Conservation (phyloP, 306 rosid species). For the Senna siamea region DNA sequence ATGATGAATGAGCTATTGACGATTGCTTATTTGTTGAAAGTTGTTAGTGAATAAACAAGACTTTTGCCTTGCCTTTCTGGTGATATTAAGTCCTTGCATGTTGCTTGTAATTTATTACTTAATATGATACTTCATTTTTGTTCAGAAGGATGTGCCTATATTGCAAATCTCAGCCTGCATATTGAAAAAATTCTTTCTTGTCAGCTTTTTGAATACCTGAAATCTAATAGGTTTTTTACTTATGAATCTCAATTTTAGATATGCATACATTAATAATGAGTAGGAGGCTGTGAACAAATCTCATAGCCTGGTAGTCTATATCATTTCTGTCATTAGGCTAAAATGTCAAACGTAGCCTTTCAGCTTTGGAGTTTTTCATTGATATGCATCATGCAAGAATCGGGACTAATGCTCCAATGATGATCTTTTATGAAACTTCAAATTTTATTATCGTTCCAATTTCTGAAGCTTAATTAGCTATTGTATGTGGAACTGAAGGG, state of each 20-base stretch:
- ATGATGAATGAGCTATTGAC: not conserved
- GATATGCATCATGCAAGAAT: slow-evolving; percentile 15
- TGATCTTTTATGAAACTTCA: slow-evolving; percentile 35
- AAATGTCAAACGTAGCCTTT: not conserved
- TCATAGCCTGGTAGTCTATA: not conserved
- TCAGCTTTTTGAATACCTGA: not conserved
- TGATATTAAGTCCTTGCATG: not conserved
- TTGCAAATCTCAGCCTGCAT: slow-evolving; percentile 3
- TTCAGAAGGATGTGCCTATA: not conserved
- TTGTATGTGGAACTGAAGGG: slow-evolving; percentile 43
- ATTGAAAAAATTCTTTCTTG: not conserved
- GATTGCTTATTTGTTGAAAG: not conserved
- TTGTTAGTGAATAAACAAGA: not conserved
- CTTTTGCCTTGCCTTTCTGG: not conserved
- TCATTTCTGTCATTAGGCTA: not conserved
- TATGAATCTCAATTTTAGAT: not conserved
- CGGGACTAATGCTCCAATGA: slow-evolving; percentile 48
- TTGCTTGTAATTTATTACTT: slow-evolving; percentile 16
- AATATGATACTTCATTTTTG: not conserved
- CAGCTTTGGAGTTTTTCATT: not conserved
- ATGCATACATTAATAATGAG: not conserved
- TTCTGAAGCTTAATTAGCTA: slow-evolving; percentile 40
- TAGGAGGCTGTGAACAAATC: not conserved
- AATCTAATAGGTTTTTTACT: not conserved
- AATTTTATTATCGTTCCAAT: slow-evolving; percentile 45